Evolutionary conservation across 208 protist genomes (phyloP).

Genomic region (Acanthamoeba quina): DNA sequence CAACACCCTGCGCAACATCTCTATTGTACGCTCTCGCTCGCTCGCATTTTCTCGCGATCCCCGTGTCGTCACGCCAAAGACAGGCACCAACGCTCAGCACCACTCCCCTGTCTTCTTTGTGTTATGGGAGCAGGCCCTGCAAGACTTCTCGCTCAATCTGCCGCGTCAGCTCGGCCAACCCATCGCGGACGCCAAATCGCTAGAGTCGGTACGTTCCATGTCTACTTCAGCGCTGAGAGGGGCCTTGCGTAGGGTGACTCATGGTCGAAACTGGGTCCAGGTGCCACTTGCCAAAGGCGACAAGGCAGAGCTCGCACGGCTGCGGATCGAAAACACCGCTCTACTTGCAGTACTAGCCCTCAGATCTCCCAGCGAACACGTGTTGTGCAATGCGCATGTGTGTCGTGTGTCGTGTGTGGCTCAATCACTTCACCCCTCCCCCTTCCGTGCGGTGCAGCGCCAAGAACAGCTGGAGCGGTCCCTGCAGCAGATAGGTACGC

Average conservation of each 20-base stretch:
- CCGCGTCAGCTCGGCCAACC: background rate
- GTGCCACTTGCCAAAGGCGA: background rate
- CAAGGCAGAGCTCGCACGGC: conserved; percentile 1
- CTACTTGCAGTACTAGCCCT: background rate
- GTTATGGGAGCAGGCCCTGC: background rate
- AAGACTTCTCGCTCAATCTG: conserved; percentile 55
- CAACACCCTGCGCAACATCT: conserved; percentile 23
- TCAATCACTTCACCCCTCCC: background rate
- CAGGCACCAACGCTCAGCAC: background rate
- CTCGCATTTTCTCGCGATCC: background rate
- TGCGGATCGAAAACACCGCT: conserved; percentile 21
- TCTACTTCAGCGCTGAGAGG: background rate
- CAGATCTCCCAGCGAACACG: background rate
- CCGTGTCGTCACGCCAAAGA: background rate
- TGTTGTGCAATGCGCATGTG: background rate
- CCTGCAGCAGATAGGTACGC: background rate
- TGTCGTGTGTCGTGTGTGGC: background rate
- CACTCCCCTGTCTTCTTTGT: background rate
- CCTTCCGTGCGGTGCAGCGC: background rate
- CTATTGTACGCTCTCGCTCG: conserved; percentile 12
- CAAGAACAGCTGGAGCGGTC: conserved; percentile 21
- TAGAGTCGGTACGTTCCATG: background rate
- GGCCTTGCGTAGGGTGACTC: background rate
- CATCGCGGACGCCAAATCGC: background rate
- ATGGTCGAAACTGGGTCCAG: background rate